These are phyloP conservation scores for Catharanthus roseus DNA, from an alignment of 257 asterid species.

Conservation along the genomic window DNA sequence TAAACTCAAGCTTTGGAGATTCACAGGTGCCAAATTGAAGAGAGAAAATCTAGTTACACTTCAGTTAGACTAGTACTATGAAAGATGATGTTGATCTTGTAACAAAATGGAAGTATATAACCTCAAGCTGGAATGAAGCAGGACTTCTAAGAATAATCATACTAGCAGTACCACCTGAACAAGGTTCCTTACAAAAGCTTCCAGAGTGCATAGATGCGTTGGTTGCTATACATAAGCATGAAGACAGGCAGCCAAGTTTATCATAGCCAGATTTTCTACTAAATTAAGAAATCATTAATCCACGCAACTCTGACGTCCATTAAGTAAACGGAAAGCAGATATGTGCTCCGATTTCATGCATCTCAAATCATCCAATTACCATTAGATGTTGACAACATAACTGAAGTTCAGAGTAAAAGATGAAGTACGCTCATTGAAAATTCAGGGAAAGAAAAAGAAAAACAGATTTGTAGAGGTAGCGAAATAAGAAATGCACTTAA, in stretches of 20 bases:
- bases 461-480: no score
- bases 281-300: not conserved
- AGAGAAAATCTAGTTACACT: not conserved
- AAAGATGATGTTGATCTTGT: not conserved
- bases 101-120: not conserved
- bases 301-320: not conserved
- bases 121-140: not conserved
- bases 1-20: no score
- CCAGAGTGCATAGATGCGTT: not conserved
- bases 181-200: not conserved
- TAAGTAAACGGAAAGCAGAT: not conserved
- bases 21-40: not conserved
- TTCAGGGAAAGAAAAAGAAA: no score
- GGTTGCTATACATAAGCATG: not conserved
- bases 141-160: not conserved
- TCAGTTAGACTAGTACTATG: not conserved
- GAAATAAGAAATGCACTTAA: no score
- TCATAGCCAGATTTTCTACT: not conserved
- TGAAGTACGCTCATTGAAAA: no score
- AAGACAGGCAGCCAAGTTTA: not conserved
- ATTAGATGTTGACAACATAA: not conserved
- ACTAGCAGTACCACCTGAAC: not conserved
- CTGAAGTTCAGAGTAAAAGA: not conserved
- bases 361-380: not conserved
- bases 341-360: not conserved